phyloP scores from a whole-genome alignment of 768 basidiomycete species.

The Amanita thiersii region DNA sequence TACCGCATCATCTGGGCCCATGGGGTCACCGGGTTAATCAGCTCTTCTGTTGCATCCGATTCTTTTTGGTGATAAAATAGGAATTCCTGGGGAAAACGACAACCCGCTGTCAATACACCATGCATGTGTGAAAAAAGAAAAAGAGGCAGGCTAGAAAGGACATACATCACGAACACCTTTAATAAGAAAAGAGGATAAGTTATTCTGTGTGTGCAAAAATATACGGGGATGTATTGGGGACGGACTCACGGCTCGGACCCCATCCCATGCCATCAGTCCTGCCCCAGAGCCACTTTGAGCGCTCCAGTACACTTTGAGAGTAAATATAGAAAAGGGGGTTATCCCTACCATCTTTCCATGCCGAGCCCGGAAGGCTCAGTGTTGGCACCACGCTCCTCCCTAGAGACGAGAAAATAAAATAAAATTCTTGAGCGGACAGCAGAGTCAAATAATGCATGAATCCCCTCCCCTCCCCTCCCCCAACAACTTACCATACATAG shows the following conservation, averaged over 20 bases:
- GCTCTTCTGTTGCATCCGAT: constrained; percentile 47
- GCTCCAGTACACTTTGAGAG: not conserved
- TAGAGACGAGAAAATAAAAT: constrained; percentile 9
- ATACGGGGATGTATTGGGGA: constrained; percentile 4
- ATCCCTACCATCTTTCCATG: constrained; percentile 71
- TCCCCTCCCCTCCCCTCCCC: too few relatives aligned
- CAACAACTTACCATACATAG: constrained; percentile 54
- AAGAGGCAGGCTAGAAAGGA: constrained; percentile 7
- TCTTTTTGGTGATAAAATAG: constrained; percentile 82
- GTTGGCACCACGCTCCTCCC: constrained; percentile 80
- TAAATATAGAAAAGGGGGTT: not conserved
- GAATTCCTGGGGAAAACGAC: constrained; percentile 59
- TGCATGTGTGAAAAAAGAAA: not conserved
- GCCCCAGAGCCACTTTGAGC: not conserved
- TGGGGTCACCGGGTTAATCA: constrained; percentile 52
- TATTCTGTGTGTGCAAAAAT: not conserved
- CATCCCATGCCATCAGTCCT: constrained; percentile 68
- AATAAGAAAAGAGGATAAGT: constrained; percentile 9
- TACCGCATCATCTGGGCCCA: constrained; percentile 74
- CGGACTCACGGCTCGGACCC: constrained; percentile 71
- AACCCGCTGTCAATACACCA: not conserved
- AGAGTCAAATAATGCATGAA: too few relatives aligned
- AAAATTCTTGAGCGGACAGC: too few relatives aligned
- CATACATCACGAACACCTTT: constrained; percentile 46
- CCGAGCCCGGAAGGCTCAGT: constrained; percentile 77